These are phyloP conservation scores for Macrophomina phaseolina DNA, from an alignment of 2,329 filamentous ascomycete species.

Conservation along the genomic window DNA sequence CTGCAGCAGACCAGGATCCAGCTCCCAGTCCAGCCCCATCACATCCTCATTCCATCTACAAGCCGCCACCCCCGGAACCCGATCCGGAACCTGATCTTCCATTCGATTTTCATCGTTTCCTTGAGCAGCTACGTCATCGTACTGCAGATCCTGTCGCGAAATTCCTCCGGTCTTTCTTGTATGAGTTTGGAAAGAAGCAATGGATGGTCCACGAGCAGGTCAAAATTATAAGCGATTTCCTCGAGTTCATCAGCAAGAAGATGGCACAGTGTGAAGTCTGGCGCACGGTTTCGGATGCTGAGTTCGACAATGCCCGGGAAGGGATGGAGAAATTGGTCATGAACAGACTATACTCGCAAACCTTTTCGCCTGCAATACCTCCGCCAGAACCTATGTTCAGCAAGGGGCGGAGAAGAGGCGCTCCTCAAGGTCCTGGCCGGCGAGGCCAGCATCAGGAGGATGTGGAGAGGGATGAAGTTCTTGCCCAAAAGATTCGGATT, in stretches of 20 bases:
- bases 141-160: constrained; percentile 98
- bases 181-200: constrained; percentile 94
- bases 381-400: constrained; percentile 71
- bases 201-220: constrained; percentile 99
- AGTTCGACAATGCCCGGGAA: constrained; percentile 97
- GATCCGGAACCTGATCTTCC: constrained; percentile 78
- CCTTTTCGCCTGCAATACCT: constrained; percentile 92
- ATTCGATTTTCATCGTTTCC: constrained; percentile 96
- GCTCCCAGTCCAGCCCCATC: constrained; percentile 20
- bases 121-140: constrained; percentile 93
- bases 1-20: constrained; percentile 32
- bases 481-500: constrained; percentile 95
- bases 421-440: constrained; percentile 73
- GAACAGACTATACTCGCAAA: constrained; percentile 95
- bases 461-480: constrained; percentile 92
- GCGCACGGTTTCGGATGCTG: constrained; percentile 91
- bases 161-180: constrained; percentile 91
- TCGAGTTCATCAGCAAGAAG: constrained; percentile 96
- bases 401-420: constrained; percentile 55
- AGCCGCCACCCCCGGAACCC: constrained; percentile 60
- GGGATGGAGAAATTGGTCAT: constrained; percentile 99
- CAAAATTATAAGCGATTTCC: constrained; percentile 96
- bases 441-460: constrained; percentile 97
- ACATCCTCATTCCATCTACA: constrained; percentile 55
- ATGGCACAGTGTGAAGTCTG: constrained; percentile 98